Evolutionary conservation across 768 basidiomycete species (phyloP), one percentile per base, ranked within the genome.

Genomic region (Albatrellus ellisii): DNA sequence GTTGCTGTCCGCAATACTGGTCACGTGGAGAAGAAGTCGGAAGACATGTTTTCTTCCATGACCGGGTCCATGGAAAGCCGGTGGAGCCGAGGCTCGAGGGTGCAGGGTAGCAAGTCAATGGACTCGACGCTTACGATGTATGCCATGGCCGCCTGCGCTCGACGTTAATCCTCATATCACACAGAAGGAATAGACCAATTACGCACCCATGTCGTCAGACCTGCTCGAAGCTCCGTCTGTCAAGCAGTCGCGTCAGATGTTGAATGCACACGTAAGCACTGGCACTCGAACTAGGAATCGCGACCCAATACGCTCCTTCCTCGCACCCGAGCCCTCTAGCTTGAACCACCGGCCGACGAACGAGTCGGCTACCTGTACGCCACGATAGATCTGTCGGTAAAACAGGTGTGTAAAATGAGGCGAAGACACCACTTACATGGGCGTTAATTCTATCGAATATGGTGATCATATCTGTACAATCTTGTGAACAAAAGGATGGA

Each of bases 201-300:
- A 47, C 77, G 55, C 52, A 82, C 82, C 81, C 81, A 86, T 62
- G 83, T 86, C 43, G 83, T 86, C 27, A 86, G 17, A 26, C 83
- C 83, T 17, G 83, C 83, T 43, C 82, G 79, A 43, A 86, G 63
- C 59, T 86, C 83, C 24, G 79, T 83, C 79, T 84, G 55, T 21
- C n/a, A n/a, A n/a, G n/a, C 12, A 35, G 5, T 26, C 12, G 26
- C 5, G 9, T n/a, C 14, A 20, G n/a, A n/a, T 35, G 41, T 6
- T 10, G 24, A 4, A 1, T 6, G 11, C 7, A 12, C 12, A 34
- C 5, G 21, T 11, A 4, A 21, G n/a, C 7, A 4, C 18, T 18
- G 12, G 6, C 9, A 29, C 9, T 47, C 60, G 45, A 36, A 59
- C 59, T 41, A 57, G 43, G 43, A 62, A 61, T 31, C 59, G 54